Percentiles rank a stretch among this genome's conserved stretches.
Evolutionary conservation across 116 monocot species (phyloP).

Genomic region (Papilionanthe hybrid): DNA sequence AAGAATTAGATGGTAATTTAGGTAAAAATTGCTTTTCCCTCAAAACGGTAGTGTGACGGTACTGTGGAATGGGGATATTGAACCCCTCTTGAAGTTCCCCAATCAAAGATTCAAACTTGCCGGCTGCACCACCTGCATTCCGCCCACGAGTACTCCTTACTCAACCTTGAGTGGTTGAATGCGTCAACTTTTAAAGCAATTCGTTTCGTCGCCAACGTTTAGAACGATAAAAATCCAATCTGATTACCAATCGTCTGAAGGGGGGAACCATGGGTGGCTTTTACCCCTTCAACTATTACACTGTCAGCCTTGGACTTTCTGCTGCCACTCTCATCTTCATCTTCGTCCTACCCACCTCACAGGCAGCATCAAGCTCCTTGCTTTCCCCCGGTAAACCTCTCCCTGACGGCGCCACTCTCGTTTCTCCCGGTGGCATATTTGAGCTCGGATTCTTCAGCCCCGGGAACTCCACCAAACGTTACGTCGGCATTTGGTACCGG

Average conservation of each 20-base stretch:
- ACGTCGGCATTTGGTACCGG: conserved; percentile 38
- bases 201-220: not conserved
- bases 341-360: not conserved
- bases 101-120: not conserved
- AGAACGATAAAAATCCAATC: not conserved
- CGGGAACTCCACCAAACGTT: conserved; percentile 18
- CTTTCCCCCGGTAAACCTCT: conserved; percentile 12
- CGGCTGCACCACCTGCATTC: not conserved
- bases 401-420: conserved; percentile 28
- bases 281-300: not conserved
- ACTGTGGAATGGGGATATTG: too few species aligned
- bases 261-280: not conserved
- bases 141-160: not conserved
- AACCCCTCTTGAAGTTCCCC: too few species aligned
- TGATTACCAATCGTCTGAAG: not conserved
- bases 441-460: conserved; percentile 48
- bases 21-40: too few species aligned
- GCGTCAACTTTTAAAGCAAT: not conserved
- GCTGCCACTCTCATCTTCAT: not conserved
- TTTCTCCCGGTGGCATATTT: conserved; percentile 25
- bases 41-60: too few species aligned
- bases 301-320: not conserved
- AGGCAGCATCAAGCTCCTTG: conserved; percentile 9
- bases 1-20: too few species aligned
- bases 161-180: not conserved